Percentiles rank a stretch among this genome's conserved stretches.
phyloP scores from a whole-genome alignment of 1,284 basidiomycete genomes.

The Megacollybia platyphylla region DNA sequence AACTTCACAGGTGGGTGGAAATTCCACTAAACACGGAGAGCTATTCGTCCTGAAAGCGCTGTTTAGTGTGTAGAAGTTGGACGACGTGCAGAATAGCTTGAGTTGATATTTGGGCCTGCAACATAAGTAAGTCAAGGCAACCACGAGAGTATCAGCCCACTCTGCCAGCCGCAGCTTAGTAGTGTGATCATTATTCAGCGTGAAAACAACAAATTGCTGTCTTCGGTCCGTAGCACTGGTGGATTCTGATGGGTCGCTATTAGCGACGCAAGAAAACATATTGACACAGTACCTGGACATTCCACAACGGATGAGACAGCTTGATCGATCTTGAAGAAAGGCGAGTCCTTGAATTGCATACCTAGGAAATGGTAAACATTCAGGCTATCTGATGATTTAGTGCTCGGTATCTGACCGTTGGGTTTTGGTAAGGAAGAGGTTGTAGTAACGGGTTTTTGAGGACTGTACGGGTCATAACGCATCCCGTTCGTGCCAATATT shows the following conservation, averaged over 20 bases:
- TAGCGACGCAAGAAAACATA: background rate
- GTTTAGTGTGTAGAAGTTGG: constrained; percentile 57
- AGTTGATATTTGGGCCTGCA: constrained; percentile 64
- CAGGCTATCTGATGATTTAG: background rate
- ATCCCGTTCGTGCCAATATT: background rate
- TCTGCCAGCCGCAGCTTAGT: constrained; percentile 41
- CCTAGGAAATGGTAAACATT: constrained; percentile 22
- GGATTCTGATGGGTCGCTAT: constrained; percentile 40
- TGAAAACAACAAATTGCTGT: constrained; percentile 47
- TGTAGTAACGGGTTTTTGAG: constrained; percentile 26
- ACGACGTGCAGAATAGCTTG: constrained; percentile 87
- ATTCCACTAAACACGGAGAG: constrained; percentile 71
- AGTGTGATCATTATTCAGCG: constrained; percentile 49
- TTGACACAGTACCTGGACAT: constrained; percentile 49
- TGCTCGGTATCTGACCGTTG: background rate
- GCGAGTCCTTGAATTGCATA: constrained; percentile 69
- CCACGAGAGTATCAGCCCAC: constrained; percentile 19
- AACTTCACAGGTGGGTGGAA: constrained; percentile 85
- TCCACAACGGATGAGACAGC: constrained; percentile 49
- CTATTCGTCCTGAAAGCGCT: constrained; percentile 37
- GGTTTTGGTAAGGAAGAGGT: constrained; percentile 15
- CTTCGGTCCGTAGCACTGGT: constrained; percentile 64
- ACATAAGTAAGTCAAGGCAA: constrained; percentile 5
- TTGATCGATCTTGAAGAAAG: constrained; percentile 64
- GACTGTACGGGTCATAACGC: constrained; percentile 49